Percentiles rank a stretch among this genome's conserved stretches.
These are phyloP conservation scores for Diplotaxis tenuifolia DNA, from an alignment of 345 rosid genomes.

Conservation along the genomic window DNA sequence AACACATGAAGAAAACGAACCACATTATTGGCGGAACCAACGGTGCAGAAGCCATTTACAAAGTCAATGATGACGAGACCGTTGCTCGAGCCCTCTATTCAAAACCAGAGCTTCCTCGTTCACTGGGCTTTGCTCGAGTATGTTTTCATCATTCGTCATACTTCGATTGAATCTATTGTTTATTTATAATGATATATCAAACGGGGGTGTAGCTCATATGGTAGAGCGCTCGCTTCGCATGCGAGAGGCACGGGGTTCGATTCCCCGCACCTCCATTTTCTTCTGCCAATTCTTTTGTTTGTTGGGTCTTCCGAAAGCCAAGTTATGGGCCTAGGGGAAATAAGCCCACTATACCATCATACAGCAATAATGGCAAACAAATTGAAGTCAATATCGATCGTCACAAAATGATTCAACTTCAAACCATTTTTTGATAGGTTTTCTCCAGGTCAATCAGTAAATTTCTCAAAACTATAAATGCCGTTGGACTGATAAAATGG, in stretches of 20 bases:
- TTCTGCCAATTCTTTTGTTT: too few relatives aligned
- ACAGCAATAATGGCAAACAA: too few relatives aligned
- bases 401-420: too few relatives aligned
- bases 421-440: neutral
- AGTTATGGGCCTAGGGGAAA: too few relatives aligned
- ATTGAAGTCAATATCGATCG: too few relatives aligned
- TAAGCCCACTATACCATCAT: too few relatives aligned
- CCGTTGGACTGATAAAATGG: neutral
- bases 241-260: conserved; percentile 99
- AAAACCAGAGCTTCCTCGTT: conserved; percentile 48
- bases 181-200: too few relatives aligned
- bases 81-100: conserved; percentile 45
- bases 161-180: too few relatives aligned
- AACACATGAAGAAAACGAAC: conserved; percentile 36
- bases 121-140: conserved; percentile 56
- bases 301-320: too few relatives aligned
- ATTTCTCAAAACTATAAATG: neutral
- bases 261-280: too few relatives aligned
- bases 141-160: neutral
- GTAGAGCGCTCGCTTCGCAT: conserved; percentile 99
- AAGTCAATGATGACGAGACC: conserved; percentile 86
- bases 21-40: conserved; percentile 83
- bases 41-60: conserved; percentile 82
- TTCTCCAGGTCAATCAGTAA: neutral
- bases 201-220: conserved; percentile 37